Evolutionary conservation across 352 stramenopile genomes (phyloP).

Genomic region (Saprolegnia diclina): DNA sequence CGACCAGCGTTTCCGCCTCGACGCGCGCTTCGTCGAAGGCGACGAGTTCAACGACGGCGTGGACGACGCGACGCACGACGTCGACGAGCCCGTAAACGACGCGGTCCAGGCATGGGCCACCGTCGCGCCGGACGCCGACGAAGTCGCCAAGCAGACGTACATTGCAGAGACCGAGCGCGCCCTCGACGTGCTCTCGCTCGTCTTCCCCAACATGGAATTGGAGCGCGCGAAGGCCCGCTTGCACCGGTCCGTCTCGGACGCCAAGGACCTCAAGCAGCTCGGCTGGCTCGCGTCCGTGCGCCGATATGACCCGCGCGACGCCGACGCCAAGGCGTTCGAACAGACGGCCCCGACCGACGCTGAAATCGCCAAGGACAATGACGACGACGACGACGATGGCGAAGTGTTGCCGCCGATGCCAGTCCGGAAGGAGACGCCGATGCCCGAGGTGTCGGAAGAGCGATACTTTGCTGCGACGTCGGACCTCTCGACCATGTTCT

Average conservation of each 20-base stretch:
- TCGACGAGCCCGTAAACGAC: constrained; percentile 26
- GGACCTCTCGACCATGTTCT: constrained; percentile 60
- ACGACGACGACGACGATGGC: constrained; percentile 23
- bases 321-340: constrained; percentile 11
- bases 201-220: constrained; percentile 68
- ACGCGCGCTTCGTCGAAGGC: constrained; percentile 67
- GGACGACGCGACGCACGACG: constrained; percentile 26
- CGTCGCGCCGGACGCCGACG: constrained; percentile 36
- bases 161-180: constrained; percentile 48
- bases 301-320: constrained; percentile 18
- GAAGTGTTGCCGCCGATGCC: not conserved
- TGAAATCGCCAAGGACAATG: constrained; percentile 25
- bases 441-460: constrained; percentile 49
- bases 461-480: constrained; percentile 62
- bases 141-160: constrained; percentile 34
- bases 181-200: constrained; percentile 45
- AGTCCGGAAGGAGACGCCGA: constrained; percentile 37
- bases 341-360: constrained; percentile 29
- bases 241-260: not conserved
- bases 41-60: constrained; percentile 55
- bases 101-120: constrained; percentile 45
- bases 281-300: constrained; percentile 18
- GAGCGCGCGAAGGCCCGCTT: constrained; percentile 38
- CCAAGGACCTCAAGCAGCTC: constrained; percentile 15
- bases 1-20: constrained; percentile 70